Percentiles rank a stretch among this genome's conserved stretches.
These are phyloP conservation scores for Aethionema arabicum DNA, from an alignment of 345 rosid genomes.

Conservation along the genomic window DNA sequence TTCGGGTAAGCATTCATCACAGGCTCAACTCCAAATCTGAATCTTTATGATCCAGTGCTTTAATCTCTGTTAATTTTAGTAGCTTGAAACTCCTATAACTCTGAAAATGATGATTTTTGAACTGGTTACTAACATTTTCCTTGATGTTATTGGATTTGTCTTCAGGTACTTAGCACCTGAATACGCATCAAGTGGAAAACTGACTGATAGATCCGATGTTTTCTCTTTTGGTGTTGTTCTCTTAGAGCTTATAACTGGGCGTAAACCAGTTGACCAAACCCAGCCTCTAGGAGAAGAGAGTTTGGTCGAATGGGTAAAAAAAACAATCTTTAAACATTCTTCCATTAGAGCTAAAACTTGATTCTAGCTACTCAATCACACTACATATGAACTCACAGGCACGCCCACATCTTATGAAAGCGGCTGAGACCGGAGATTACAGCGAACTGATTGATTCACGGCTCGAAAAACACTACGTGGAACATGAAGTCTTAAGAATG, in stretches of 20 bases:
- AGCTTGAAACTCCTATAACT: too few relatives aligned
- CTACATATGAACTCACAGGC: conserved; percentile 60
- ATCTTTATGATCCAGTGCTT: conserved; percentile 52
- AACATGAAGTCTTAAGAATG: conserved; percentile 76
- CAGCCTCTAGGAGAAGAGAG: conserved; percentile 95
- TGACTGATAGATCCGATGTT: conserved; percentile 94
- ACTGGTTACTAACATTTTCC: not conserved
- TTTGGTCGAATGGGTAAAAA: conserved; percentile 94
- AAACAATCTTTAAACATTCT: conserved; percentile 13
- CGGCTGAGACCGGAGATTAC: conserved; percentile 73
- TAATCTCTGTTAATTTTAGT: too few relatives aligned
- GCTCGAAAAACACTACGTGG: conserved; percentile 68
- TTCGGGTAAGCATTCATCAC: conserved; percentile 61
- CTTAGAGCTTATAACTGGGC: conserved; percentile 87
- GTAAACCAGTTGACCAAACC: conserved; percentile 81
- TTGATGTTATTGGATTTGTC: not conserved
- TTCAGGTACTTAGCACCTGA: conserved; percentile 95
- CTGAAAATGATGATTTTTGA: too few relatives aligned
- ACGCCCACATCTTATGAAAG: conserved; percentile 63
- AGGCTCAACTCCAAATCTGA: conserved; percentile 10
- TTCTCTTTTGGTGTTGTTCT: conserved; percentile 96
- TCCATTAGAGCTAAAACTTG: conserved; percentile 36
- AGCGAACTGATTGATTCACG: conserved; percentile 68
- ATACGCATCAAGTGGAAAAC: conserved; percentile 93
- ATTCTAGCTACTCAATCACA: conserved; percentile 36